Percentiles rank a stretch among this genome's conserved stretches.
These are phyloP conservation scores for Candida sp. DNA, from an alignment of 1,139 yeast species.

Conservation along the genomic window DNA sequence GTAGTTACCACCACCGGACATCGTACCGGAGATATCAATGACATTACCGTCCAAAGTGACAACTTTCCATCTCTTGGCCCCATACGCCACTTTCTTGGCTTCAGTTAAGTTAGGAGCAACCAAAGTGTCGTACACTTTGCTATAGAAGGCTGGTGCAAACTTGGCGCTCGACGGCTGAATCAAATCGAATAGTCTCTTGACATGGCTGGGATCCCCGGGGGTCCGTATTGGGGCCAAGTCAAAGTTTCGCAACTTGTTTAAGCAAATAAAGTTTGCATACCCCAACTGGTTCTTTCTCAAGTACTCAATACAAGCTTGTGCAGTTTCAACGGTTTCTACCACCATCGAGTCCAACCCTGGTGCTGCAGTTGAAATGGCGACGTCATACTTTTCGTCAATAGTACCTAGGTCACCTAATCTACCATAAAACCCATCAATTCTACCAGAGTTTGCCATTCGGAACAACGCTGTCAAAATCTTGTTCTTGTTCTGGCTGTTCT, in stretches of 20 bases:
- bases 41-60: constrained; percentile 93
- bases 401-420: constrained; percentile 90
- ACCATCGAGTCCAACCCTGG: constrained; percentile 93
- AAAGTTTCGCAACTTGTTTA: constrained; percentile 73
- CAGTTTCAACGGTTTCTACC: constrained; percentile 92
- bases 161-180: constrained; percentile 67
- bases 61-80: constrained; percentile 79
- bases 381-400: constrained; percentile 86
- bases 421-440: constrained; percentile 88
- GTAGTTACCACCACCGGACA: constrained; percentile 94
- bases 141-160: constrained; percentile 89
- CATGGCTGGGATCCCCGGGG: constrained; percentile 67
- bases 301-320: constrained; percentile 89
- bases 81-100: constrained; percentile 91
- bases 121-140: constrained; percentile 83
- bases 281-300: constrained; percentile 87
- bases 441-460: constrained; percentile 77
- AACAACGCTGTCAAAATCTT: constrained; percentile 73
- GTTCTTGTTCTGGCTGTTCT: constrained; percentile 67
- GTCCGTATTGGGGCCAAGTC: constrained; percentile 66
- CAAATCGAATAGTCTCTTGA: constrained; percentile 85
- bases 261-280: constrained; percentile 84
- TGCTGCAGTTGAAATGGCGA: constrained; percentile 95
- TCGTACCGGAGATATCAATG: constrained; percentile 95
- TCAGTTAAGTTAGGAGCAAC: constrained; percentile 81